Evolutionary conservation across 2,329 filamentous ascomycete genomes (phyloP).

Genomic region (Arthrobotrys megalospora): DNA sequence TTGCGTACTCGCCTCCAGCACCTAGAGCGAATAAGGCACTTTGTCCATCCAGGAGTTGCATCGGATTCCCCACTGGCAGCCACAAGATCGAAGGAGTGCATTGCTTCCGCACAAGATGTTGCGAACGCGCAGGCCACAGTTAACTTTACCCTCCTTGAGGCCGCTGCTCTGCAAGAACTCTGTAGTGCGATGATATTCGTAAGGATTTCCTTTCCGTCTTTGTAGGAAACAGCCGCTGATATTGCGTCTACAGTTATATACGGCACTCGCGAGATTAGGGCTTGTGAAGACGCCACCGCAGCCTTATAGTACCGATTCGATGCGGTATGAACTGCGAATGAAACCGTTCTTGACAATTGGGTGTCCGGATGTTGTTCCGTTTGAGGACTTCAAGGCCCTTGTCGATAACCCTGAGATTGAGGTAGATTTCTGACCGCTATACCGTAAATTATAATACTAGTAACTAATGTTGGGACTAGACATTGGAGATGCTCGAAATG

Average conservation of each 20-base stretch:
- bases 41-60: slow-evolving; percentile 46
- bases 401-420: slow-evolving; percentile 68
- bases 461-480: slow-evolving; percentile 58
- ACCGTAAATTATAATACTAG: neutral
- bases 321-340: slow-evolving; percentile 89
- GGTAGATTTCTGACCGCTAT: slow-evolving; percentile 1
- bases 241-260: slow-evolving; percentile 80
- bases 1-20: slow-evolving; percentile 78
- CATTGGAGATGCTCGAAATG: slow-evolving; percentile 65
- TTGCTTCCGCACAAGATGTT: slow-evolving; percentile 63
- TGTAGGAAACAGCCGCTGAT: slow-evolving; percentile 71
- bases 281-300: slow-evolving; percentile 72
- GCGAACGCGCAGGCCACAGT: slow-evolving; percentile 57
- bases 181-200: slow-evolving; percentile 61
- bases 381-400: slow-evolving; percentile 74
- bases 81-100: slow-evolving; percentile 56
- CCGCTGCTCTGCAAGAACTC: slow-evolving; percentile 56
- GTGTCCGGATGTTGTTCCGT: slow-evolving; percentile 77
- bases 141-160: slow-evolving; percentile 60
- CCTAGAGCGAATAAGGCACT: slow-evolving; percentile 79
- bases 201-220: slow-evolving; percentile 63
- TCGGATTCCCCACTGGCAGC: slow-evolving; percentile 62
- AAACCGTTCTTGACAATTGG: slow-evolving; percentile 81
- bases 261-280: slow-evolving; percentile 74
- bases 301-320: slow-evolving; percentile 77